Percentiles rank a stretch among this genome's conserved stretches.
These are phyloP conservation scores for Chondrus crispus DNA, from an alignment of 23 red algal genomes.

Conservation along the genomic window DNA sequence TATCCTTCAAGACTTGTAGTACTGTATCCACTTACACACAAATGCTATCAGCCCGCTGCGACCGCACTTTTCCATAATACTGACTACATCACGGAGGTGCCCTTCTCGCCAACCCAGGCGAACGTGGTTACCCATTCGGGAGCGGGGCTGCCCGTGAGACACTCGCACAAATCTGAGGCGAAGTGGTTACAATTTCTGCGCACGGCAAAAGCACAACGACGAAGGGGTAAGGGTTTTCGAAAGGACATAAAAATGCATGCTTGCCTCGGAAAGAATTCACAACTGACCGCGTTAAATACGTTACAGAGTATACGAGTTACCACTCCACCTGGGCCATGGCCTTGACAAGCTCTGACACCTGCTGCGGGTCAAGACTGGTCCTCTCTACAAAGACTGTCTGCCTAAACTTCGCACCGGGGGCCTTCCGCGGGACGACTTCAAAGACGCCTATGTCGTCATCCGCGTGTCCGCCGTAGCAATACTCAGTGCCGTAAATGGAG, in stretches of 20 bases:
- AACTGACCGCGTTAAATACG: too few relatives aligned
- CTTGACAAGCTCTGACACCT: conserved; percentile 47
- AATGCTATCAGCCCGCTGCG: too few relatives aligned
- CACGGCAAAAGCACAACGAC: not conserved
- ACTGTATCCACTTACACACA: too few relatives aligned
- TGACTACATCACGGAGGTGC: conserved; percentile 60
- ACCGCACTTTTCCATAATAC: too few relatives aligned
- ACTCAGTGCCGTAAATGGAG: conserved; percentile 62
- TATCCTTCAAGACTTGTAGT: too few relatives aligned
- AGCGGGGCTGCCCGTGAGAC: conserved; percentile 43
- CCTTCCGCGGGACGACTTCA: conserved; percentile 32
- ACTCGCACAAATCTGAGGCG: conserved; percentile 61
- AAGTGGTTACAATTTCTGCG: conserved; percentile 79
- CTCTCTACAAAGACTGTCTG: conserved; percentile 49
- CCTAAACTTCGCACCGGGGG: conserved; percentile 68
- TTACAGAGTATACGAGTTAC: conserved; percentile 69
- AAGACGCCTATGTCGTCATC: conserved; percentile 60
- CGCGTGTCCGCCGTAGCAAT: conserved; percentile 70
- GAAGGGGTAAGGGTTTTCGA: too few relatives aligned
- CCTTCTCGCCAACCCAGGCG: conserved; percentile 50
- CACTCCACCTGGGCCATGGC: conserved; percentile 46
- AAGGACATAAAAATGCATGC: too few relatives aligned
- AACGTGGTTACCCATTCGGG: conserved; percentile 76
- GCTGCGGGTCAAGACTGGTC: not conserved
- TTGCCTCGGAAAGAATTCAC: too few relatives aligned